Evolutionary conservation across 78 protist species (phyloP).

Genomic region (Goniomonas avonlea): DNA sequence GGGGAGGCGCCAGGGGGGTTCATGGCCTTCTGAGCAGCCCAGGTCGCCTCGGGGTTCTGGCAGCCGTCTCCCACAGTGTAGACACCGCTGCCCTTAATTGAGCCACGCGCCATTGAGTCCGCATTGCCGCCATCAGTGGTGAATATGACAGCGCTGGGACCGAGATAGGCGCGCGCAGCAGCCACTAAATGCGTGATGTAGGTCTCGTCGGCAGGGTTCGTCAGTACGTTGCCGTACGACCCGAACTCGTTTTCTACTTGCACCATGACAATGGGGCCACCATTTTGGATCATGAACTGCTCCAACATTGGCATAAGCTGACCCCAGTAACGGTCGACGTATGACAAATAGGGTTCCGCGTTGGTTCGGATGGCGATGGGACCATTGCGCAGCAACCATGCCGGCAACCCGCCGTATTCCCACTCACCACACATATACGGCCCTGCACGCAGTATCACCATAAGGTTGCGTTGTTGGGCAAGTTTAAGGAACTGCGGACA

Average conservation of each 20-base stretch:
- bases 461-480: background rate
- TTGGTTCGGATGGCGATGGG: background rate
- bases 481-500: no score
- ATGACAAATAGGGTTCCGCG: background rate
- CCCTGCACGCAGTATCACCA: slow-evolving; percentile 42
- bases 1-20: slow-evolving; percentile 8
- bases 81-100: background rate
- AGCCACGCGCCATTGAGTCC: background rate
- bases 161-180: background rate
- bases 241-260: slow-evolving; percentile 67
- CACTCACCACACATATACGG: slow-evolving; percentile 54
- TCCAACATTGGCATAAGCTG: slow-evolving; percentile 14
- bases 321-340: background rate
- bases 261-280: slow-evolving; percentile 56
- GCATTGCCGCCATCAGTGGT: background rate
- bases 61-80: background rate
- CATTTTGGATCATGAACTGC: slow-evolving; percentile 29
- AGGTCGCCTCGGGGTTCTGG: background rate
- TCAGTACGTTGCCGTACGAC: slow-evolving; percentile 31
- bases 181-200: background rate
- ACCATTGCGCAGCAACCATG: slow-evolving; percentile 25
- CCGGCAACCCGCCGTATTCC: slow-evolving; percentile 52
- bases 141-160: slow-evolving; percentile 1
- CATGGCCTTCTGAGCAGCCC: slow-evolving; percentile 23
- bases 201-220: background rate